Evolutionary conservation across 2,329 filamentous ascomycete genomes (phyloP), one percentile per base, ranked within the genome.

Genomic region (Ophiostoma triangulosporum): DNA sequence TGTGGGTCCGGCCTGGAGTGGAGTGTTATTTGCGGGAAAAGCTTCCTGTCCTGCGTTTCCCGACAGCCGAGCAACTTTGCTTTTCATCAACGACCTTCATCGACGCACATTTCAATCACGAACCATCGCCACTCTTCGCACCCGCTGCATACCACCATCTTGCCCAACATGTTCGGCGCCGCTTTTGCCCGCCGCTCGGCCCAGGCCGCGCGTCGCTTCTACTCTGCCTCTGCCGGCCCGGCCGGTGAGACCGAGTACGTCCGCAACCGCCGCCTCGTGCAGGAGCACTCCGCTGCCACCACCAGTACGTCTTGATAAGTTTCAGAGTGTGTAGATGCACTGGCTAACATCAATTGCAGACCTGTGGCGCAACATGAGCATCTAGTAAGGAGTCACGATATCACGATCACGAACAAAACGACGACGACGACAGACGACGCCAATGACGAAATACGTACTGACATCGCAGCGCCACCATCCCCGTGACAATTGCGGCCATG

Each of bases 351-450:
- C 48, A 62, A 61, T 59, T 55, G 24, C 66, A 95, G 91, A 88
- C 65, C 81, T 95, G 65, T 98, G 93, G 93, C 83, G 81, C 72
- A 97, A 94, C 78, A 84, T 97, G 64, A 93, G 88, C 60, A 77
- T 96, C 76, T 97, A 88, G 90, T 96, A 88, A 73, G 36, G 5
- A n/a, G 17, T 12, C 17, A 20, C 11, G n/a, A 20, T 6, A 20
- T 5, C 20, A 20, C 20, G 7, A 40, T 11, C 4, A 22, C 17
- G 9, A 24, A 40, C 17, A 17, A 20, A 4, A 40, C 36, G 8
- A 20, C 6, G 35, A 36, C 15, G 6, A 36, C 15, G 4, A 36
- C 15, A 36, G 38, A 46, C 40, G 40, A 29, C 14, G 17, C 5
- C 12, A 46, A 22, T 6, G 9, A 15, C 8, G n/a, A 20, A 24